Evolutionary conservation across 148 eudicot genomes (phyloP).

Genomic region (Nepenthes mirabilis): DNA sequence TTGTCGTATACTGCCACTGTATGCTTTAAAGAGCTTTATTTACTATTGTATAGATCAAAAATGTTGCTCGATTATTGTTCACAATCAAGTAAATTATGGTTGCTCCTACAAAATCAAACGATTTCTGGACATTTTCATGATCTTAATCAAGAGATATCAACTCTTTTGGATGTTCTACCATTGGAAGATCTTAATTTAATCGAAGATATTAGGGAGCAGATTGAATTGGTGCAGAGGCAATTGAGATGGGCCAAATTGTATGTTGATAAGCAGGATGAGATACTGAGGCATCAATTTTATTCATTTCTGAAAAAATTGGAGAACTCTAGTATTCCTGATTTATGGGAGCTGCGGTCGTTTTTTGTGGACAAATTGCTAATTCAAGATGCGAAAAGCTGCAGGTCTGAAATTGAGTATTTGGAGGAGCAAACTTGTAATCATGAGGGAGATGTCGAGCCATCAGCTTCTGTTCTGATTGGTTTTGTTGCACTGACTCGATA

Average conservation of each 20-base stretch:
- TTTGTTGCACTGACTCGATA: constrained; percentile 65
- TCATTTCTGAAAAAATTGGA: constrained; percentile 46
- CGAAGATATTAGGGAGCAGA: constrained; percentile 60
- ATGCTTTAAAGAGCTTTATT: constrained; percentile 75
- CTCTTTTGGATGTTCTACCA: constrained; percentile 77
- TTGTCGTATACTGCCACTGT: constrained; percentile 31
- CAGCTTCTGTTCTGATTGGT: constrained; percentile 47
- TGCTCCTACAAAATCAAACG: constrained; percentile 59
- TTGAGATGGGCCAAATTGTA: constrained; percentile 32
- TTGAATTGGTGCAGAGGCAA: constrained; percentile 58
- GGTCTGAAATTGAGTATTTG: constrained; percentile 67
- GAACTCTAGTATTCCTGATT: constrained; percentile 29
- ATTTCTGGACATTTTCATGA: constrained; percentile 87
- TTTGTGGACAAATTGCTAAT: constrained; percentile 49
- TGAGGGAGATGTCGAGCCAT: constrained; percentile 67
- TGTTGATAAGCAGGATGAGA: constrained; percentile 55
- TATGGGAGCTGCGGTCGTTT: constrained; percentile 25
- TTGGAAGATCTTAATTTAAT: constrained; percentile 34
- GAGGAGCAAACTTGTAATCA: constrained; percentile 80
- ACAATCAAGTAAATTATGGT: constrained; percentile 64
- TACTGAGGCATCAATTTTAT: constrained; percentile 35
- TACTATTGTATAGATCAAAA: constrained; percentile 61
- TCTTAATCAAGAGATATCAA: constrained; percentile 56
- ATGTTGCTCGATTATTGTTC: constrained; percentile 61
- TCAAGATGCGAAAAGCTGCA: constrained; percentile 29